Base-by-base conservation (phyloP, 257 asterid genomes). In the Linderniella brevidens region DNA sequence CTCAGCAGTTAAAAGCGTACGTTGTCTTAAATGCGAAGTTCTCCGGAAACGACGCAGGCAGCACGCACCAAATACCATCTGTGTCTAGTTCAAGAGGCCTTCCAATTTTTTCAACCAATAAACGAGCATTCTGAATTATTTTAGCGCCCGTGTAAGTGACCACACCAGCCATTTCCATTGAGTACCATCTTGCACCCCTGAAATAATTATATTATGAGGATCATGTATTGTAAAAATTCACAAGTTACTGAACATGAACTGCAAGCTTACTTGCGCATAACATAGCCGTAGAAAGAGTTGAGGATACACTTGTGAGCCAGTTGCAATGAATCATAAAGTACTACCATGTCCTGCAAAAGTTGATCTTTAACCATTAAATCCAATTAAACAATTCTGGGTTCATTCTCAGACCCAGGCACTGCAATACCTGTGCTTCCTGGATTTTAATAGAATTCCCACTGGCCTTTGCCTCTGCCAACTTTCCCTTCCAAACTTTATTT, bases 151-250 rank as follows among this genome's bases (percentile, higher is more conserved):
- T 88, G 68, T 84, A 84, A 1, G 98, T 88, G 59, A 88, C 98
- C 48, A 78, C 94, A 60, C 98, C 98, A 7, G 98, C 98, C 98
- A 88, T 88, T 75, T 88, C 95, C 98, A 88, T 88, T 40, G 98
- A 88, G 68, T 84, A 88, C 98, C 98, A 88, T 67, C 98, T 75
- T 64, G 98, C 98, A 50, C 98, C 98, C 75, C 98, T 88, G 66
- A 18, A 53, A 55, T 56, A 64, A 55, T 44, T 32, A 46, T 19
- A 41, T 48, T 11, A 41, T 56, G 47, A 35, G 57, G 17, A 64
- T 32, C 37, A 55, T 19, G 29, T 44, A 38, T 54, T 6, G 4
- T 25, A 25, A 25, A 25, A 25, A 25, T 6, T 25, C 32, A n/a
- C n/a, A 25, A 25, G 32, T 2, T 6, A 25, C 32, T 25, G 32